Evolutionary conservation across 2,329 filamentous ascomycete genomes (phyloP), one percentile per base, ranked within the genome.

Genomic region (Seiridium unicorne): DNA sequence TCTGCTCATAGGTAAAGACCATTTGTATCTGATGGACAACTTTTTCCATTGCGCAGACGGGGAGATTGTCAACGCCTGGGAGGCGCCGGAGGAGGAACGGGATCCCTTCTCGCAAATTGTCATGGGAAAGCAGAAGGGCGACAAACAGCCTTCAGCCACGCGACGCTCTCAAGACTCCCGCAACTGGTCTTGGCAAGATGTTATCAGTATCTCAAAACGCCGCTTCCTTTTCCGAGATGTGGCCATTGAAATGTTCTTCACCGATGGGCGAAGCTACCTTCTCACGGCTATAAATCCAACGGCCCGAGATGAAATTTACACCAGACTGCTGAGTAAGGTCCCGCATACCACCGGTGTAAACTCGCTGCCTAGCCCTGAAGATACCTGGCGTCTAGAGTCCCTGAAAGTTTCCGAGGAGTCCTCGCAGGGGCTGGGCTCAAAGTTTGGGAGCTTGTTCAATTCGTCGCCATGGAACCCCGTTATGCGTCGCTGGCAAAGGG

Each of bases 21-120:
- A 88, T 53, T 83, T 99, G 13, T 99, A 99, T 71, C 89, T 99
- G 66, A 90, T 98, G 75, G 95, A 99, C 75, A 94, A 95, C 67
- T 94, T 97, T 69, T 98, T 99, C 72, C 94, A 98, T 70, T 88
- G 94, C 64, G 89, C 91, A 2, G 95, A 97, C 69, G 94, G 94
- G 10, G 96, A 99, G 72, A 97, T 99, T 70, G 92, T 99, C 61
- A 94, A 97, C 68, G 93, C 97, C 7, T 94, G 91, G 86, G 93
- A 98, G 74, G 96, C 95, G 2, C 93, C 94, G 0, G 80, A 85
- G 1, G 93, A 98, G 66, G 96, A 99, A 75, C 89, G 95, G 31
- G 95, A 99, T 69, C 92, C 93, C 0, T 99, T 97, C 72, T 89
- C 97, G 18, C 92, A 96, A 69, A 94, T 98, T 73, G 96, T 99